phyloP scores from a whole-genome alignment of 106 monocot genomes.

The Dioscorea zingiberensis region DNA sequence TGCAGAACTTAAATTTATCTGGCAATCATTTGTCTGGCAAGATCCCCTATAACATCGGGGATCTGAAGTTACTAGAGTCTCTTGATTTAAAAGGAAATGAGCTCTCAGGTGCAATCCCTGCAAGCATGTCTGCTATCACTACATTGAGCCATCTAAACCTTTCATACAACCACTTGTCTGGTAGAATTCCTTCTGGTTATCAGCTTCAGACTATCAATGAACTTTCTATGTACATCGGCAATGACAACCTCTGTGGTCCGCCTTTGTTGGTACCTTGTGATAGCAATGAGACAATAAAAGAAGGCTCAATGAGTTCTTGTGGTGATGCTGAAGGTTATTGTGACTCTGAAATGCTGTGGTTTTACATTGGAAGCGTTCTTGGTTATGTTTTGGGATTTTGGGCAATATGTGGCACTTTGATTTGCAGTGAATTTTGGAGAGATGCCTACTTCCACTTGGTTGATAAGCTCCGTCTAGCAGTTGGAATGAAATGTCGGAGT shows the following conservation, averaged over 20 bases:
- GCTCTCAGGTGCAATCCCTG: slow-evolving; percentile 24
- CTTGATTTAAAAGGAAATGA: slow-evolving; percentile 26
- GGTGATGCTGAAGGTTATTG: not conserved
- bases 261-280: not conserved
- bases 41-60: slow-evolving; percentile 16
- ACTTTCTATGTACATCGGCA: slow-evolving; percentile 20
- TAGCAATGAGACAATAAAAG: not conserved
- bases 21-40: slow-evolving; percentile 12
- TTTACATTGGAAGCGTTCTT: not conserved
- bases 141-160: slow-evolving; percentile 22
- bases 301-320: not conserved
- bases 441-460: not conserved
- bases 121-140: slow-evolving; percentile 6
- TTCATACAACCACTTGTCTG: slow-evolving; percentile 26
- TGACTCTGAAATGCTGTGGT: not conserved
- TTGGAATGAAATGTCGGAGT: too few relatives aligned
- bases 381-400: slow-evolving; percentile 3
- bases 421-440: slow-evolving; percentile 5
- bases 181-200: slow-evolving; percentile 20
- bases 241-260: slow-evolving; percentile 27
- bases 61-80: slow-evolving; percentile 6
- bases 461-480: too few relatives aligned
- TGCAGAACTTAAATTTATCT: slow-evolving; percentile 25
- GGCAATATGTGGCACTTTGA: not conserved
- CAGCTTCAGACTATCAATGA: slow-evolving; percentile 18